Percentiles rank a stretch among this genome's conserved stretches.
Conservation (phyloP, 768 basidiomycete genomes). For the Calocybe cyanea region DNA sequence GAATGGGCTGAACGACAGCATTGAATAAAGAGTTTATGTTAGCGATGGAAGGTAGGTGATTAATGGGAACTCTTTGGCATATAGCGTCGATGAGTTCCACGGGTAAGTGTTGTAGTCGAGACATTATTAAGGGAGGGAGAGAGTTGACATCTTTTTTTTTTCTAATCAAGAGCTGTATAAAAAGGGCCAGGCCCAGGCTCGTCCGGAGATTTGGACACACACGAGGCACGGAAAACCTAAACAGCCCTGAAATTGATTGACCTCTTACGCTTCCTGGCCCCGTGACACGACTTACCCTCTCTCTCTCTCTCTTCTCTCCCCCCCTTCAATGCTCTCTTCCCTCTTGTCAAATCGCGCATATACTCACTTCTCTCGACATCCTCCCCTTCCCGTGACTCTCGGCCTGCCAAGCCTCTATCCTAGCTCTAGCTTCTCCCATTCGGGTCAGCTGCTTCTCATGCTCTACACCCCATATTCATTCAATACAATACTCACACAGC, state of each 20-base stretch:
- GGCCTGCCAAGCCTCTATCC: not conserved
- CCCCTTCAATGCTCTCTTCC: no score
- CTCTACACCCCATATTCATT: conserved; percentile 11
- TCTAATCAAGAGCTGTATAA: conserved; percentile 21
- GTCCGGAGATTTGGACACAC: conserved; percentile 14
- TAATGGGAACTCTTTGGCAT: conserved; percentile 22
- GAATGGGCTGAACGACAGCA: conserved; percentile 51
- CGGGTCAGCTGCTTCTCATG: conserved; percentile 29
- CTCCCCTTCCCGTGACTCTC: conserved; percentile 2
- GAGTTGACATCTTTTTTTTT: conserved; percentile 24
- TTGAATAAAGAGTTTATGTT: conserved; percentile 36
- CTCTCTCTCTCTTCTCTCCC: no score
- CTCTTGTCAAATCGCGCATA: no score
- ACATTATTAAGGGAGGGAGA: conserved; percentile 32
- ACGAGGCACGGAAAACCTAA: conserved; percentile 16
- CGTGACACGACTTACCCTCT: no score
- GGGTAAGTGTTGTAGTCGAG: conserved; percentile 46
- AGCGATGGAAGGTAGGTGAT: conserved; percentile 49
- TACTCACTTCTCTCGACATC: no score
- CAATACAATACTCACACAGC: conserved; percentile 32
- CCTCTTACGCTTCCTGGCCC: no score
- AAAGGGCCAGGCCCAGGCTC: conserved; percentile 4
- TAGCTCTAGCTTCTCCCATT: conserved; percentile 26
- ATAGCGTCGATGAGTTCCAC: conserved; percentile 60
- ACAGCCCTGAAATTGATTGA: conserved; percentile 12